phyloP scores from a whole-genome alignment of 2,329 filamentous ascomycete species.

The Truncatella angustata region DNA sequence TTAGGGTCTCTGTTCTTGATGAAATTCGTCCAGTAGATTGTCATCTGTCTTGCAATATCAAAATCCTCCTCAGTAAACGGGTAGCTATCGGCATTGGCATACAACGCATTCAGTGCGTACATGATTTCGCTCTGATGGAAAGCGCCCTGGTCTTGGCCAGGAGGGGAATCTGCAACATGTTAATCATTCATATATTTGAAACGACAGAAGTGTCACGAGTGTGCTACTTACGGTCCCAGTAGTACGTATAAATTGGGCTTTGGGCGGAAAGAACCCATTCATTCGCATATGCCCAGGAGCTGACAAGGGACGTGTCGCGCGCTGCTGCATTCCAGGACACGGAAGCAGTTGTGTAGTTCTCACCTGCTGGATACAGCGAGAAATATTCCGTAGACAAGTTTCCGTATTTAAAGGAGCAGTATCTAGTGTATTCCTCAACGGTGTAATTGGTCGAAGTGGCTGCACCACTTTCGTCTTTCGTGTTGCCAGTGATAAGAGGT shows the following conservation, averaged over 20 bases:
- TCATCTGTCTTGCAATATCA: slow-evolving; percentile 21
- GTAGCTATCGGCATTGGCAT: slow-evolving; percentile 19
- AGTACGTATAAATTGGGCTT: slow-evolving; percentile 27
- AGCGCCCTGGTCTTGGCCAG: slow-evolving; percentile 18
- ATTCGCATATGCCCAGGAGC: slow-evolving; percentile 24
- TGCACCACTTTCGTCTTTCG: slow-evolving; percentile 24
- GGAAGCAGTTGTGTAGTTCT: slow-evolving; percentile 17
- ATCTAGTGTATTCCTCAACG: slow-evolving; percentile 15
- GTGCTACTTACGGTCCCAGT: slow-evolving; percentile 17
- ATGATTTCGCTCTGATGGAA: slow-evolving; percentile 29
- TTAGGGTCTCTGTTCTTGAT: slow-evolving; percentile 13
- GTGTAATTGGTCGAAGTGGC: slow-evolving; percentile 7
- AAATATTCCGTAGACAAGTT: slow-evolving; percentile 19
- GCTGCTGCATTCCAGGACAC: slow-evolving; percentile 21
- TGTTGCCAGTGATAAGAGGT: slow-evolving; percentile 28
- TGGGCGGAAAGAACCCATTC: slow-evolving; percentile 21
- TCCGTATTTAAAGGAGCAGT: slow-evolving; percentile 18
- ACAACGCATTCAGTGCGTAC: slow-evolving; percentile 30
- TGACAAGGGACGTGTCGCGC: slow-evolving; percentile 22
- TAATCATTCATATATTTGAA: background rate
- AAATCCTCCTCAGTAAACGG: slow-evolving; percentile 26
- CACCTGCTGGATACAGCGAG: slow-evolving; percentile 22
- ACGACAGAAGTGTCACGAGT: too few species aligned
- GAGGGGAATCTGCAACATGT: background rate
- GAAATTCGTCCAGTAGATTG: slow-evolving; percentile 15